Evolutionary conservation across 192 early-diverging fungal genomes (phyloP).

Genomic region (Obelidium mucronatum): DNA sequence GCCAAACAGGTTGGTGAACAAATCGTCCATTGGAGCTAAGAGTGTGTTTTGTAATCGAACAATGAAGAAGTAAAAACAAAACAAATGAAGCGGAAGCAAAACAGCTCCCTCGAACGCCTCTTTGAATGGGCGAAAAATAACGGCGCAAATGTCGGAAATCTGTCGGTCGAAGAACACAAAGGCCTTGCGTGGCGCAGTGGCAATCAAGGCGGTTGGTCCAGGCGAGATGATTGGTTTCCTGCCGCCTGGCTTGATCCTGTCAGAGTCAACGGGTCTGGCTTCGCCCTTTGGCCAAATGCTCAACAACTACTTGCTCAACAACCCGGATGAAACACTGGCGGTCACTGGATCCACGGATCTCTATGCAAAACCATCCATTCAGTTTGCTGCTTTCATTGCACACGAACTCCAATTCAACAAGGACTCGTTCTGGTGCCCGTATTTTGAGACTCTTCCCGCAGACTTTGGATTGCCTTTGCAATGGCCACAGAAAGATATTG

Average conservation of each 20-base stretch:
- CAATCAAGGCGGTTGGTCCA: constrained; percentile 26
- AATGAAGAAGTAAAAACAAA: too few relatives aligned
- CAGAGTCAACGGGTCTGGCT: constrained; percentile 38
- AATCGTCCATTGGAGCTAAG: too few relatives aligned
- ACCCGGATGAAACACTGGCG: neutral
- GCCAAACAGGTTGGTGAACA: too few relatives aligned
- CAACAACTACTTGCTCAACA: neutral
- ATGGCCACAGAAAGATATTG: constrained; percentile 45
- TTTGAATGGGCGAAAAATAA: constrained; percentile 34
- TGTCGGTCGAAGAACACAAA: constrained; percentile 8
- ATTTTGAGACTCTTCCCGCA: constrained; percentile 48
- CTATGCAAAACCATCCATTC: constrained; percentile 40
- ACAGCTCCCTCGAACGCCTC: neutral
- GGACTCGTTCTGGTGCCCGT: constrained; percentile 50
- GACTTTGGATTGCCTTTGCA: constrained; percentile 49
- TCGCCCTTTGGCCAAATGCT: neutral
- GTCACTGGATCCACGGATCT: constrained; percentile 34
- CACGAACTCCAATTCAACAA: constrained; percentile 38
- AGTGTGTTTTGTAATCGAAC: too few relatives aligned
- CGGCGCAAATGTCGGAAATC: constrained; percentile 32
- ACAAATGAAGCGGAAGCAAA: neutral
- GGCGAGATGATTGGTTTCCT: constrained; percentile 40
- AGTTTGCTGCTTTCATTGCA: constrained; percentile 49
- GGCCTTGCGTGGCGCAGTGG: constrained; percentile 1
- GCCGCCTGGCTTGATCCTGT: constrained; percentile 47